These are phyloP conservation scores for Trichoderma pleuroti DNA, from an alignment of 2,329 filamentous ascomycete genomes.

Conservation along the genomic window DNA sequence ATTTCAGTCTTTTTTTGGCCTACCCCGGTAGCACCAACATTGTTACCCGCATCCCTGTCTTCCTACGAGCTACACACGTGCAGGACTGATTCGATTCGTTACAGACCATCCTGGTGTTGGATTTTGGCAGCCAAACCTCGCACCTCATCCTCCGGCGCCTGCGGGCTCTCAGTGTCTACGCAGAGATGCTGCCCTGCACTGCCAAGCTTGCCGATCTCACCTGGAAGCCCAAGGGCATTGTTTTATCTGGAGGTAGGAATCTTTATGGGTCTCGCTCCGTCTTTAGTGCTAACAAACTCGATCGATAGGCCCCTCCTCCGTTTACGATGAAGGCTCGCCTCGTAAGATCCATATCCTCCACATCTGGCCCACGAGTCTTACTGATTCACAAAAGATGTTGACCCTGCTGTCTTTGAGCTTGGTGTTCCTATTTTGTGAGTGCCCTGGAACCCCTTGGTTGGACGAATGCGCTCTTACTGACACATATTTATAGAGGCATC, in stretches of 20 bases:
- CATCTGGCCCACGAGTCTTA: background rate
- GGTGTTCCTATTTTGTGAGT: conserved; percentile 47
- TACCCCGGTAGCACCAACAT: background rate
- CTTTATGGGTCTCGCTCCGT: background rate
- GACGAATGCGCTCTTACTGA: conserved; percentile 22
- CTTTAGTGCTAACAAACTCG: background rate
- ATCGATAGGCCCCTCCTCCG: background rate
- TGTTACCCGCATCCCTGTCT: background rate
- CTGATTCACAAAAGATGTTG: conserved; percentile 39
- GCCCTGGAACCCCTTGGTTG: conserved; percentile 27
- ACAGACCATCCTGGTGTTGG: background rate
- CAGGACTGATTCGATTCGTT: background rate
- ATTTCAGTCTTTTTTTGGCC: background rate
- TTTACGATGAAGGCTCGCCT: background rate
- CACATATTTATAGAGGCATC: background rate
- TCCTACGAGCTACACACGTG: background rate
- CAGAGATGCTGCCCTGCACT: background rate
- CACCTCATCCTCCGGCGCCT: background rate
- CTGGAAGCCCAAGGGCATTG: background rate
- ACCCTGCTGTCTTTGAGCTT: conserved; percentile 68
- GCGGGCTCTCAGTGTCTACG: background rate
- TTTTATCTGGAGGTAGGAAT: background rate
- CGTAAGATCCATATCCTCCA: background rate
- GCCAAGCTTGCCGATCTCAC: background rate
- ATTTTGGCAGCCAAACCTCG: background rate